Evolutionary conservation across 768 basidiomycete genomes (phyloP).

Genomic region (Psilocybe subaeruginosa): DNA sequence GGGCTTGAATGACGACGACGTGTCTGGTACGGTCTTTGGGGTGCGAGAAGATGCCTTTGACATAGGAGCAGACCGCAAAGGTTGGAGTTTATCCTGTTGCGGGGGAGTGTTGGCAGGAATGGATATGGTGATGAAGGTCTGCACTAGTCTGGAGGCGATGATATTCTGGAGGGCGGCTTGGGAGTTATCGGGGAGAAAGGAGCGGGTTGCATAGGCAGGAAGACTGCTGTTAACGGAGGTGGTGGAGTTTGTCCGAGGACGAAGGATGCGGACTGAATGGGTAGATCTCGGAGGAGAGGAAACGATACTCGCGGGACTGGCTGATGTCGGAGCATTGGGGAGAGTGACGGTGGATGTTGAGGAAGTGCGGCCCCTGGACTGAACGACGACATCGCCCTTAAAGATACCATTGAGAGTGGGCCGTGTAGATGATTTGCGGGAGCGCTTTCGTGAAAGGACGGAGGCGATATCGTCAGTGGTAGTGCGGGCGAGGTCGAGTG

Average conservation of each 20-base stretch:
- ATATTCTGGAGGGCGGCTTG: constrained; percentile 73
- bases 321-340: constrained; percentile 19
- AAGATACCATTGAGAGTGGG: constrained; percentile 43
- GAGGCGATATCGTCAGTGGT: constrained; percentile 69
- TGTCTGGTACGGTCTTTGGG: not conserved
- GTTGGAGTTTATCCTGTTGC: constrained; percentile 8
- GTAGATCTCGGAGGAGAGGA: constrained; percentile 27
- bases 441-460: constrained; percentile 52
- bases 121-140: constrained; percentile 71
- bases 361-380: constrained; percentile 36
- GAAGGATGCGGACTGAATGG: constrained; percentile 38
- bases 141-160: constrained; percentile 72
- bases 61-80: constrained; percentile 21
- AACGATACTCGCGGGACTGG: constrained; percentile 15
- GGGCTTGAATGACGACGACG: not conserved
- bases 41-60: constrained; percentile 1
- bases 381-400: constrained; percentile 19
- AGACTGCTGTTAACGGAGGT: constrained; percentile 46
- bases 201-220: constrained; percentile 19
- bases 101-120: constrained; percentile 31
- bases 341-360: constrained; percentile 51
- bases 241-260: constrained; percentile 55
- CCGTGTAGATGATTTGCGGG: constrained; percentile 62
- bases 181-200: constrained; percentile 59
- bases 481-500: constrained; percentile 55